phyloP scores from a whole-genome alignment of 192 early-diverging fungal genomes.

The Coemansia sp. region DNA sequence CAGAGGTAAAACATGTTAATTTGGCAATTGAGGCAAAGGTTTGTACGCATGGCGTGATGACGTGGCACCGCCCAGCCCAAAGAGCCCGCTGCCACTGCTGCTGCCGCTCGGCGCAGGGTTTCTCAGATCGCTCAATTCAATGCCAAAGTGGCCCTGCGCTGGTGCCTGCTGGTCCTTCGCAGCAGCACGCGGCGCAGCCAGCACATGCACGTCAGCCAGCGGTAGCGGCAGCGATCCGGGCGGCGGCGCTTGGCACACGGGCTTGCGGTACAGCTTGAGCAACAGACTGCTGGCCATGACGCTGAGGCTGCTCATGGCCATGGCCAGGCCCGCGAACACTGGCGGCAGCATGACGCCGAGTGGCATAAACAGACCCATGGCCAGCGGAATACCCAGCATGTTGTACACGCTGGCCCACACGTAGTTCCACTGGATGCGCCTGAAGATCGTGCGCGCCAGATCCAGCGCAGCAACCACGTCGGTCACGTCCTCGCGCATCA shows the following conservation, averaged over 20 bases:
- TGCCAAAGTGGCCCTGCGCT: constrained; percentile 17
- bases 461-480: constrained; percentile 87
- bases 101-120: constrained; percentile 16
- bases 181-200: constrained; percentile 17
- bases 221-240: constrained; percentile 20
- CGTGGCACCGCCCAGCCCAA: constrained; percentile 14
- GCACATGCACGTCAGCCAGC: constrained; percentile 22
- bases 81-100: constrained; percentile 6
- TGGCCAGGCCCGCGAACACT: constrained; percentile 90
- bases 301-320: constrained; percentile 88
- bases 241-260: constrained; percentile 34
- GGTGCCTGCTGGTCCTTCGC: neutral
- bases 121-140: constrained; percentile 21
- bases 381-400: constrained; percentile 83
- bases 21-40: constrained; percentile 15
- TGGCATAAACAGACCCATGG: constrained; percentile 89
- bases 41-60: constrained; percentile 12
- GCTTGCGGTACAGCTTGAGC: constrained; percentile 68
- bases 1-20: neutral
- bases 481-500: constrained; percentile 84
- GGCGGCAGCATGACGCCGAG: constrained; percentile 83
- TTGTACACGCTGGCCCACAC: constrained; percentile 92
- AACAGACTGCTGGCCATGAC: constrained; percentile 88
- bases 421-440: constrained; percentile 82
- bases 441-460: constrained; percentile 79